Conservation (phyloP, 805 yeast genomes). For the Hemisphaericaspora nanyangensis region DNA sequence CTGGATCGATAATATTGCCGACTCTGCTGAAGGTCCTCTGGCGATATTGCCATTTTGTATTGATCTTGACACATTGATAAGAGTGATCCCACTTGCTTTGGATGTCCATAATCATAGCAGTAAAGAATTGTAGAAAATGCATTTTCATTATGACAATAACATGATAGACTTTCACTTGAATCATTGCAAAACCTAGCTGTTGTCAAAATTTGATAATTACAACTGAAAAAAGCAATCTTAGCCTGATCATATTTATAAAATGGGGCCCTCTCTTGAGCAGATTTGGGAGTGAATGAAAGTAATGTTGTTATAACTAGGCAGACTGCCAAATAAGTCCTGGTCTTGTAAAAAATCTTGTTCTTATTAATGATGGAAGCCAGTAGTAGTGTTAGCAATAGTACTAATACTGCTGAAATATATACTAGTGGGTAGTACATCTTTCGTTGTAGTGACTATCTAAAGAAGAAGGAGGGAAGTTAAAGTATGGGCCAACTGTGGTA, state of each 20-base stretch:
- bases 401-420: conserved; percentile 12
- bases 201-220: conserved; percentile 21
- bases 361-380: conserved; percentile 15
- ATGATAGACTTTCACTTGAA: conserved; percentile 7
- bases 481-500: too few species aligned
- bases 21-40: conserved; percentile 19
- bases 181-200: conserved; percentile 20
- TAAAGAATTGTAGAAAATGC: conserved; percentile 37
- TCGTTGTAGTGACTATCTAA: background rate
- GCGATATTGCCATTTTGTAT: conserved; percentile 18
- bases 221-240: conserved; percentile 28
- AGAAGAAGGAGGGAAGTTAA: too few species aligned
- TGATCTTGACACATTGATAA: conserved; percentile 21
- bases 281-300: conserved; percentile 20
- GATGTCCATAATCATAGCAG: conserved; percentile 27
- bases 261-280: conserved; percentile 27
- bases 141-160: conserved; percentile 25
- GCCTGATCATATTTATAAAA: conserved; percentile 24
- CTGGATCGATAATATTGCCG: conserved; percentile 12
- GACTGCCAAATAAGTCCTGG: conserved; percentile 7
- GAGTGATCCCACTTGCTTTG: conserved; percentile 20
- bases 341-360: conserved; percentile 3
- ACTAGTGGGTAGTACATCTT: conserved; percentile 16
- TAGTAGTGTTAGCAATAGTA: conserved; percentile 8
- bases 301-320: conserved; percentile 11